These are phyloP conservation scores for Fusarium sp. DNA, from an alignment of 2,329 filamentous ascomycete species.

Conservation along the genomic window DNA sequence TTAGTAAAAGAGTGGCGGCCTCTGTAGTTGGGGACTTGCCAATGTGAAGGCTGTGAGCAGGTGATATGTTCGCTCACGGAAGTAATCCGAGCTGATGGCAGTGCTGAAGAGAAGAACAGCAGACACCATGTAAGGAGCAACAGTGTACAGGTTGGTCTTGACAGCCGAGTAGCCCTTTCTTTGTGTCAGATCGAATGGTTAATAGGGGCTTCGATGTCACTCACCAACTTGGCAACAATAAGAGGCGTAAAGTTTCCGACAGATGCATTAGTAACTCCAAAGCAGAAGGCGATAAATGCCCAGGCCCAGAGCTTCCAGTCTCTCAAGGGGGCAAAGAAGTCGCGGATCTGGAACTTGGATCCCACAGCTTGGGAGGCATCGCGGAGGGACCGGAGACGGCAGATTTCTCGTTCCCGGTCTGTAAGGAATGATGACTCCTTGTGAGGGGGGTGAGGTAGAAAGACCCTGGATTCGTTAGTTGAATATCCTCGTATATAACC, in stretches of 20 bases:
- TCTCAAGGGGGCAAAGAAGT: neutral
- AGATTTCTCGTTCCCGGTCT: neutral
- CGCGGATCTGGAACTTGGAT: neutral
- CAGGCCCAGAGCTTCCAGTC: neutral
- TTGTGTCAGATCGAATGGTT: neutral
- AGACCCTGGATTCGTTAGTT: neutral
- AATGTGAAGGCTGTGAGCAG: neutral
- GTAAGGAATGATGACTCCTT: neutral
- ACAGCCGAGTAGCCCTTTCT: neutral
- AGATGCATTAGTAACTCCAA: neutral
- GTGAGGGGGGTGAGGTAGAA: neutral
- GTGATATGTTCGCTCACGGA: neutral
- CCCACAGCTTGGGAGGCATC: neutral
- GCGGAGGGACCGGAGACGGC: neutral
- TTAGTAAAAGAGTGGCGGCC: neutral
- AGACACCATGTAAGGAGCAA: neutral
- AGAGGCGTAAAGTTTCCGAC: neutral
- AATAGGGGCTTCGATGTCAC: neutral
- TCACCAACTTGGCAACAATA: slow-evolving; percentile 1
- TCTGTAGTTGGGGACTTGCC: too few relatives aligned
- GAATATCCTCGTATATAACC: neutral
- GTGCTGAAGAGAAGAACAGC: neutral
- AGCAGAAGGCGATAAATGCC: neutral
- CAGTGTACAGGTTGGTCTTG: neutral
- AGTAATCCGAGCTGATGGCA: slow-evolving; percentile 1